Conservation (phyloP, 2,329 filamentous ascomycete species). For the Colletotrichum echinochloae region DNA sequence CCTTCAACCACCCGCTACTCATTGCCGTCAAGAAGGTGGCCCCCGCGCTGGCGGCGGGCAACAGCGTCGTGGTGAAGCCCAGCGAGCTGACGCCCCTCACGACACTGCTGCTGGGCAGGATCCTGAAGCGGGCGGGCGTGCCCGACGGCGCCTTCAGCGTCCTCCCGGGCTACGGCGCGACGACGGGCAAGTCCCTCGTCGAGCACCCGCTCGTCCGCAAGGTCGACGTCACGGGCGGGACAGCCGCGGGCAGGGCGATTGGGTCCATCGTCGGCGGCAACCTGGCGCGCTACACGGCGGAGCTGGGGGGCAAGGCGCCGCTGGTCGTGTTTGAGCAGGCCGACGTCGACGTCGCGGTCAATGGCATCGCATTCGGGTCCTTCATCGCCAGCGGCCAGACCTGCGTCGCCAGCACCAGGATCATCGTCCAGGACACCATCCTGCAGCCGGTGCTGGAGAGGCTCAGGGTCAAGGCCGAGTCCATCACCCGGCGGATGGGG, state of each 20-base stretch:
- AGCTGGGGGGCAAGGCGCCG: constrained; percentile 79
- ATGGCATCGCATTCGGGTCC: constrained; percentile 73
- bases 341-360: constrained; percentile 74
- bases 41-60: constrained; percentile 70
- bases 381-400: constrained; percentile 69
- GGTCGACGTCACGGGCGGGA: constrained; percentile 82
- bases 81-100: constrained; percentile 73
- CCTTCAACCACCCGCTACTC: constrained; percentile 70
- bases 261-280: constrained; percentile 75
- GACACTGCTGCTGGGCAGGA: constrained; percentile 67
- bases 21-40: constrained; percentile 71
- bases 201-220: constrained; percentile 68
- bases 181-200: constrained; percentile 65
- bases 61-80: constrained; percentile 71
- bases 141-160: constrained; percentile 78
- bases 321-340: constrained; percentile 75
- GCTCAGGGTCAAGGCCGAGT: constrained; percentile 73
- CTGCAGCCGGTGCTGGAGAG: constrained; percentile 72
- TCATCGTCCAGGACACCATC: constrained; percentile 78
- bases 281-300: constrained; percentile 76
- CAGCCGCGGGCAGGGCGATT: constrained; percentile 75
- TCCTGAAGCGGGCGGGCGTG: constrained; percentile 75
- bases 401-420: constrained; percentile 77
- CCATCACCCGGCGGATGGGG: constrained; percentile 66
- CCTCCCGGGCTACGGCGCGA: constrained; percentile 64